Evolutionary conservation across 768 basidiomycete genomes (phyloP).

Genomic region (Exsudoporus frostii): DNA sequence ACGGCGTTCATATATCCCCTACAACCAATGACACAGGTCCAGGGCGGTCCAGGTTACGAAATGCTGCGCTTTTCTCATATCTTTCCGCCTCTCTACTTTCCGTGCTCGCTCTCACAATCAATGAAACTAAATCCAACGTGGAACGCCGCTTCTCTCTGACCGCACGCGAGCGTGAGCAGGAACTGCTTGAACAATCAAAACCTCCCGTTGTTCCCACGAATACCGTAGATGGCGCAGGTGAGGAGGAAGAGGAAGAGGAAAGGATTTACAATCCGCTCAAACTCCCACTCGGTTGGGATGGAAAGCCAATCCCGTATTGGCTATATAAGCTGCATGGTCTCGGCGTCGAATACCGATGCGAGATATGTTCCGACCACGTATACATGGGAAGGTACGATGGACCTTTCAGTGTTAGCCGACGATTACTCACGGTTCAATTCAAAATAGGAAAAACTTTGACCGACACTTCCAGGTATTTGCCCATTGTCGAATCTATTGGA

Average conservation of each 20-base stretch:
- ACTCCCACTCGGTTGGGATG: conserved; percentile 95
- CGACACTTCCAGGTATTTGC: conserved; percentile 80
- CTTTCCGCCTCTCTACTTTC: conserved; percentile 66
- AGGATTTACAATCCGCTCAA: conserved; percentile 98
- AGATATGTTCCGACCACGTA: conserved; percentile 95
- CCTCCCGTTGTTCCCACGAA: conserved; percentile 48
- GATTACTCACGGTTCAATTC: conserved; percentile 15
- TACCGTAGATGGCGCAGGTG: conserved; percentile 45
- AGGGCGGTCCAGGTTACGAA: conserved; percentile 51
- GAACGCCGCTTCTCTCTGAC: conserved; percentile 96
- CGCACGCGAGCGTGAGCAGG: conserved; percentile 95
- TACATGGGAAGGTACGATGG: conserved; percentile 85
- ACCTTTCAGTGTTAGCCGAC: not conserved
- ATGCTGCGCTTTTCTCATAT: conserved; percentile 68
- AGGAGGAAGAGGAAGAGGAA: conserved; percentile 93
- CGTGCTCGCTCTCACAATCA: conserved; percentile 60
- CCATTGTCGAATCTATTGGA: conserved; percentile 9
- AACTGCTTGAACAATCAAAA: conserved; percentile 69
- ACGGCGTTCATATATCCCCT: conserved; percentile 26
- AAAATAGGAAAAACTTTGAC: conserved; percentile 86
- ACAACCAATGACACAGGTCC: conserved; percentile 28
- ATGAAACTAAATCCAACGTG: conserved; percentile 93
- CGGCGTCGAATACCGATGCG: conserved; percentile 96
- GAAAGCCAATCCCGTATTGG: conserved; percentile 99
- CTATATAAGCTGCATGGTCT: conserved; percentile 96